These are phyloP conservation scores for Paramecium primaurelia DNA, from an alignment of 73 alveolate species.

Conservation along the genomic window DNA sequence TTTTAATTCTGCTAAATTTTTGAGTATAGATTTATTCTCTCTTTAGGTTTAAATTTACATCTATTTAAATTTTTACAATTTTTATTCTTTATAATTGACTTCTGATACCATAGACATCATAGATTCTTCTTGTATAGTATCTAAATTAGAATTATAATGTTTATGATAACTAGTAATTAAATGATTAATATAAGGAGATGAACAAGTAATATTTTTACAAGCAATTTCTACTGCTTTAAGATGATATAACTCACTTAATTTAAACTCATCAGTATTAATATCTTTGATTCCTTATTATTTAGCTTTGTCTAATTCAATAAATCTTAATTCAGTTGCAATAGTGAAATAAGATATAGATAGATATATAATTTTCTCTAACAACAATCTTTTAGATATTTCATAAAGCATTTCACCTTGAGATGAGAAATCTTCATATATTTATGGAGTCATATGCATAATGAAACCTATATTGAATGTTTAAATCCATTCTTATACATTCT, in stretches of 20 bases:
- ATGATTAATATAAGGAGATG: slow-evolving; percentile 59
- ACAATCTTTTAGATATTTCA: slow-evolving; percentile 52
- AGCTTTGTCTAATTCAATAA: slow-evolving; percentile 49
- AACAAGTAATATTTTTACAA: slow-evolving; percentile 48
- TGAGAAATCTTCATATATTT: slow-evolving; percentile 32
- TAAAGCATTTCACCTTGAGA: slow-evolving; percentile 47
- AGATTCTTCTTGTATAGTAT: slow-evolving; percentile 42
- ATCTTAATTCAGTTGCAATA: slow-evolving; percentile 61
- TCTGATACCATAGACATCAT: slow-evolving; percentile 30
- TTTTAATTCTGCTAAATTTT: background rate
- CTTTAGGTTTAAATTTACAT: background rate
- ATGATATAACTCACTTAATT: slow-evolving; percentile 51
- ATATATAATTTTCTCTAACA: slow-evolving; percentile 51
- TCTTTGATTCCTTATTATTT: slow-evolving; percentile 17
- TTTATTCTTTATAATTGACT: slow-evolving; percentile 4
- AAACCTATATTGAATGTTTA: slow-evolving; percentile 51
- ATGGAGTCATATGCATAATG: slow-evolving; percentile 59
- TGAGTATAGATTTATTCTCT: background rate
- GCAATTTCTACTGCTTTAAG: slow-evolving; percentile 60
- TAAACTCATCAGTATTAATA: slow-evolving; percentile 56
- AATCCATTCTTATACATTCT: slow-evolving; percentile 58
- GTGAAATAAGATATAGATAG: slow-evolving; percentile 55
- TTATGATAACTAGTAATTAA: slow-evolving; percentile 54
- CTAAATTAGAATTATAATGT: slow-evolving; percentile 54
- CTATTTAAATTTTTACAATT: background rate